Evolutionary conservation across 148 eudicot genomes (phyloP), one percentile per base, ranked within the genome.

Genomic region (Diospyros kaki): DNA sequence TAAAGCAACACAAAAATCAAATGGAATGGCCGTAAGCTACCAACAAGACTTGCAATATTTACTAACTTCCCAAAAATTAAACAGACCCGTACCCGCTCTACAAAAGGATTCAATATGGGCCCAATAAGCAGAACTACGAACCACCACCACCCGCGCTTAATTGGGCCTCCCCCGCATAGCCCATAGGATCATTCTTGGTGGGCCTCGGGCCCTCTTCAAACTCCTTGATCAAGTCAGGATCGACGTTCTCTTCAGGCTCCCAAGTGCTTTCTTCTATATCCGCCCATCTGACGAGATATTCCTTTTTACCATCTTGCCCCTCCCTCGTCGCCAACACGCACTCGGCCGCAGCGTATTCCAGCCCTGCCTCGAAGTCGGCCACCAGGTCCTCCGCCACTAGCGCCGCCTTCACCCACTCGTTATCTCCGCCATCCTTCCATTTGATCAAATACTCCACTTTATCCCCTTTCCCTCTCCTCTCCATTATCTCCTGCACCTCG

Each of bases 191-290:
- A 58, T 8, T 55, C 1, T 12, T 14, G 13, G 58, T 75, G 75
- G 18, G 77, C 68, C 28, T 28, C 28, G 0, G 77, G 72, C 50
- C 64, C 40, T 74, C 86, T 76, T 88, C 89, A 63, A 89, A 95
- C 76, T 73, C 93, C 39, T 82, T 77, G 48, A 95, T 81, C 93
- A 92, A 87, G 44, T 86, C 91, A 3, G 91, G 82, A 83, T 95
- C 97, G 61, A 95, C 99, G 78, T 95, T 93, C 71, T 86, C 94
- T 55, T 78, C 83, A 4, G 97, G 99, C 73, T 95, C 99, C 99
- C 99, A 95, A 42, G 97, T 92, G 40, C 89, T 86, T 38, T 95
- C 94, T 18, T 88, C 97, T 18, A 84, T 78, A 81, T 95, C 99
- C 62, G 87, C 82, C 99, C 99, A 95, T 43, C 86, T 88, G 53